Evolutionary conservation across 2,329 filamentous ascomycete genomes (phyloP), one percentile per base, ranked within the genome.

Genomic region (Colletotrichum liaoningense): DNA sequence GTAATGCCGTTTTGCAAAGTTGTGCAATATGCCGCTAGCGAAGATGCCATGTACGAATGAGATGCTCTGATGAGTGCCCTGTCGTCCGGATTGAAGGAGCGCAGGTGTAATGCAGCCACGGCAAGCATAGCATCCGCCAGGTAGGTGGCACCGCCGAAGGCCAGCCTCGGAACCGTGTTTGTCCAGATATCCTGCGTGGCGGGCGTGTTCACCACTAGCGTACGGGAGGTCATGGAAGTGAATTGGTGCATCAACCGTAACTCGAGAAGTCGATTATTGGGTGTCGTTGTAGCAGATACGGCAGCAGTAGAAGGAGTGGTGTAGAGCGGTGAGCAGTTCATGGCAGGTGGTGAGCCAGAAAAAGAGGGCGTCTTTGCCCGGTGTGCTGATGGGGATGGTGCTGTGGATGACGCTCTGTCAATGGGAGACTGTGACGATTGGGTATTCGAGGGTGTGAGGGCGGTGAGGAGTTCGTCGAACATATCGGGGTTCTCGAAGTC

Each of bases 201-300:
- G 0, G 87, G 85, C 3, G 86, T 87, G 71, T 86, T 86, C 65
- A 88, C 86, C 33, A 90, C 85, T 12, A 93, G 84, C 0, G 91
- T 93, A 75, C 89, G 87, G 75, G 87, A 88, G 0, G 90, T 93
- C 74, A 86, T 83, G 49, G 88, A 88, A 7, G 90, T 91, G 78
- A 90, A 93, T 72, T 93, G 89, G 77, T 93, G 91, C 81, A 93
- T 88, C 42, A 93, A 83, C 62, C 87, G 88, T 70, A 93, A 84
- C 79, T 93, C 91, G 74, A 92, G 83, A 74, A 91, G 82, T 62
- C 89, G 83, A 74, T 87, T 84, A 57, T 79, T 82, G 66, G 79
- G 79, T 62, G 83, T 77, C 2, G 82, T 78, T 0, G 84, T 81
- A 19, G 78, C 77, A 16, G 72, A 74, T 30, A 74, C 60, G 81